phyloP scores from a whole-genome alignment of 2,329 filamentous ascomycete species.

The Fusarium ambrosium region DNA sequence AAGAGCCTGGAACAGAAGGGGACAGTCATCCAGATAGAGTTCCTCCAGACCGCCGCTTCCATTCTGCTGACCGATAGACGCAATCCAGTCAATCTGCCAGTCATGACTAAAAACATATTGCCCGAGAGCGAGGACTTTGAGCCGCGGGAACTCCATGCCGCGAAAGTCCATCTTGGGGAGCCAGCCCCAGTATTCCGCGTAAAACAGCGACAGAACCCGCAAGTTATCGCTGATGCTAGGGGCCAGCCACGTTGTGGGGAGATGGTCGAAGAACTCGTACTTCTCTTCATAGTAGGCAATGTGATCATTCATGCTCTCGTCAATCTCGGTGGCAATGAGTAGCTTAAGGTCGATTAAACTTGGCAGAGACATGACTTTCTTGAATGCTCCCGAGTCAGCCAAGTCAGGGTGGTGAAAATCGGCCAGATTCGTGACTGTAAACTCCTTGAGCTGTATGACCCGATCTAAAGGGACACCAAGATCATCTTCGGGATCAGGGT shows the following conservation, averaged over 20 bases:
- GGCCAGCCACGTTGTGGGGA: slow-evolving; percentile 35
- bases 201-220: slow-evolving; percentile 54
- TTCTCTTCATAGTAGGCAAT: not conserved
- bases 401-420: slow-evolving; percentile 11
- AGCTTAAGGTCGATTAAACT: slow-evolving; percentile 25
- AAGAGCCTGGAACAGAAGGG: slow-evolving; percentile 45
- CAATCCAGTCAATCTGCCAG: slow-evolving; percentile 62
- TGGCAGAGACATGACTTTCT: not conserved
- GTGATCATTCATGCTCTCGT: not conserved
- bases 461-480: not conserved
- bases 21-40: slow-evolving; percentile 59
- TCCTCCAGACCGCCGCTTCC: slow-evolving; percentile 47
- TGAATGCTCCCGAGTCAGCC: slow-evolving; percentile 13
- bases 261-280: slow-evolving; percentile 34
- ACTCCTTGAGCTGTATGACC: slow-evolving; percentile 21
- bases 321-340: not conserved
- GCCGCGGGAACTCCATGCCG: slow-evolving; percentile 50
- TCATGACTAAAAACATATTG: slow-evolving; percentile 59
- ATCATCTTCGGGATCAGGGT: not conserved
- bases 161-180: slow-evolving; percentile 54
- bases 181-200: slow-evolving; percentile 54
- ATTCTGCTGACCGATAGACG: slow-evolving; percentile 48
- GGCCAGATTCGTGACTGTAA: slow-evolving; percentile 25
- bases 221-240: slow-evolving; percentile 33
- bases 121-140: slow-evolving; percentile 56